Evolutionary conservation across 495 filamentous ascomycete species (phyloP), one percentile per base, ranked within the genome.

Genomic region (Pseudoneurospora amorphoporcata): DNA sequence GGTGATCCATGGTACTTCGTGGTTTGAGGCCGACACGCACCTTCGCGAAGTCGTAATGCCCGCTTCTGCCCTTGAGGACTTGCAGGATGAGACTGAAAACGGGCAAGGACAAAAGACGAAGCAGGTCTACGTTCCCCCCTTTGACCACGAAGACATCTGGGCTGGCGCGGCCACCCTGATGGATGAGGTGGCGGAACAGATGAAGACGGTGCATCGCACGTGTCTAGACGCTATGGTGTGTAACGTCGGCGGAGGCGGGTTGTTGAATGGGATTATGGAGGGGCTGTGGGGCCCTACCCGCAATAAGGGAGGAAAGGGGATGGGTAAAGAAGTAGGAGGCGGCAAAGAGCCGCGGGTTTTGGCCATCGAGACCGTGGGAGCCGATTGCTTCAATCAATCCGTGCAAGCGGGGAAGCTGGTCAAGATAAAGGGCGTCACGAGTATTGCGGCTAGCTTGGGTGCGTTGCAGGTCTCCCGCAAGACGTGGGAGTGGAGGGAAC

Each of bases 61-160:
- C 2, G 53, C 53, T 35, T 65, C 53, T 0, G 53, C 53, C 10
- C 2, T 61, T 1, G 47, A 3, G 3, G n/a, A n/a, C n/a, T n/a
- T n/a, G n/a, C n/a, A n/a, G n/a, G 45, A 53, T 17, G 17, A 42
- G 14, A 14, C 4, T 42, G 40, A 4, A 9, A n/a, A 19, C 3
- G 9, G n/a, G 8, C 19, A 29, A 2, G 29, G 0, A 23, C 58
- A 8, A 19, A 73, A 40, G 83, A 83, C 71, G 77, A 83, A 85
- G 70, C 88, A 89, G 14, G 87, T 94, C n/a, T 97, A 98, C 79
- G 92, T 95, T 8, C 91, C 93, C 40, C 95, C 95, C 17, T 99
- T 98, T 76, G 94, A 99, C 79, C 88, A 97, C 81, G 84, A 88
- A 40, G 88, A 91, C 73, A 88, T 98, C 75, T 98, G 95, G 95